These are phyloP conservation scores for Nakaseomyces kungkrabaensis DNA, from an alignment of 1,139 yeast species.

Conservation along the genomic window DNA sequence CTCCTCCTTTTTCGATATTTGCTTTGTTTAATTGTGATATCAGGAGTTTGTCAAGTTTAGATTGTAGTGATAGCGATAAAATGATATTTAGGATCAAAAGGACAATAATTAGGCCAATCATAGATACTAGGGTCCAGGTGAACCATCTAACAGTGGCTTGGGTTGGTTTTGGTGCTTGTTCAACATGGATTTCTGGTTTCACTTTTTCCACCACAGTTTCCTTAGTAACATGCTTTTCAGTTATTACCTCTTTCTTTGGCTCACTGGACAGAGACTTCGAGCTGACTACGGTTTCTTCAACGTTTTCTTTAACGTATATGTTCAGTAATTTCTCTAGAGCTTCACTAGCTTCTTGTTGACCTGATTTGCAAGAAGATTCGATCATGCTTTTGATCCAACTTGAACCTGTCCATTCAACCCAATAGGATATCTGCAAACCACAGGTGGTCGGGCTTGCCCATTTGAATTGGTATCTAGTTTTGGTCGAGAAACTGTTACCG, in stretches of 20 bases:
- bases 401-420: constrained; percentile 82
- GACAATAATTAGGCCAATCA: background rate
- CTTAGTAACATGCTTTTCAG: background rate
- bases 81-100: background rate
- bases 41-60: background rate
- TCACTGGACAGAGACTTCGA: background rate
- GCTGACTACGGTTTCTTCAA: constrained; percentile 1
- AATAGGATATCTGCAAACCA: constrained; percentile 47
- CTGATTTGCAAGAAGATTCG: constrained; percentile 82
- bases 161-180: background rate
- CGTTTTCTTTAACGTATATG: constrained; percentile 11
- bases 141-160: constrained; percentile 1
- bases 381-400: constrained; percentile 90
- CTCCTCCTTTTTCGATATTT: background rate
- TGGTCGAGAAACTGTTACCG: constrained; percentile 70
- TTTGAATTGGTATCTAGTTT: constrained; percentile 54
- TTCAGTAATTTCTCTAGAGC: constrained; percentile 16
- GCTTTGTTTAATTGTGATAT: background rate
- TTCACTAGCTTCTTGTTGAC: constrained; percentile 57
- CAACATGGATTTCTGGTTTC: background rate
- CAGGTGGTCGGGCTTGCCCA: constrained; percentile 64
- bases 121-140: background rate
- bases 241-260: background rate
- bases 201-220: background rate
- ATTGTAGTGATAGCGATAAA: background rate